Evolutionary conservation across 179 eudicot genomes (phyloP).

Genomic region (Silene vulgaris): DNA sequence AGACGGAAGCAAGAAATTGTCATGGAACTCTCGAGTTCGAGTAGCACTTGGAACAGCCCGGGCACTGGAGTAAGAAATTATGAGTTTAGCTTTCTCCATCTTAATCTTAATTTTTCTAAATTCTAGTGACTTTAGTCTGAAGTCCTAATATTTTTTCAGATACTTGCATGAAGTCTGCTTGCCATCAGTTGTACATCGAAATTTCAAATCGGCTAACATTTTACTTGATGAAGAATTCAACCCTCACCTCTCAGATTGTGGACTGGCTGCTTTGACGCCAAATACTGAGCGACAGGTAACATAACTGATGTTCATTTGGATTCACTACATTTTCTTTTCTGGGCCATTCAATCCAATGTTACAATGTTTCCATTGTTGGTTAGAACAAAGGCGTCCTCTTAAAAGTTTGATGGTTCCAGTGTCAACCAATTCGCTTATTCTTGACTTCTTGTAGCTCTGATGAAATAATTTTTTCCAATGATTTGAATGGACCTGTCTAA

Average conservation of each 20-base stretch:
- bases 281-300: conserved; percentile 75
- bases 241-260: conserved; percentile 76
- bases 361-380: no score
- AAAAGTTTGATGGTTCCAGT: no score
- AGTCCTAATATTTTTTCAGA: conserved; percentile 34
- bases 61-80: conserved; percentile 73
- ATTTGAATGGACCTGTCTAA: no score
- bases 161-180: conserved; percentile 97
- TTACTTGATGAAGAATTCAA: conserved; percentile 72
- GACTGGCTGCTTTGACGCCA: conserved; percentile 69
- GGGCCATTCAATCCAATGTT: no score
- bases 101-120: neutral
- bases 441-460: no score
- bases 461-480: no score
- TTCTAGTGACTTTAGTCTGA: neutral
- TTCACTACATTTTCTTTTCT: no score
- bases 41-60: conserved; percentile 99
- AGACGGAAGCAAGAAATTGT: conserved; percentile 62
- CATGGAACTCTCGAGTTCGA: conserved; percentile 91
- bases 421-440: no score
- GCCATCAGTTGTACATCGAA: conserved; percentile 96
- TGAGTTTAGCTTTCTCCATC: conserved; percentile 7
- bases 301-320: no score
- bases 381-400: no score
- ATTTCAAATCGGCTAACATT: conserved; percentile 92